A percentile compares a stretch with the other conserved stretches of the same genome.
Evolutionary conservation across 768 basidiomycete genomes (phyloP).

Genomic region (Termitomyces sp.): DNA sequence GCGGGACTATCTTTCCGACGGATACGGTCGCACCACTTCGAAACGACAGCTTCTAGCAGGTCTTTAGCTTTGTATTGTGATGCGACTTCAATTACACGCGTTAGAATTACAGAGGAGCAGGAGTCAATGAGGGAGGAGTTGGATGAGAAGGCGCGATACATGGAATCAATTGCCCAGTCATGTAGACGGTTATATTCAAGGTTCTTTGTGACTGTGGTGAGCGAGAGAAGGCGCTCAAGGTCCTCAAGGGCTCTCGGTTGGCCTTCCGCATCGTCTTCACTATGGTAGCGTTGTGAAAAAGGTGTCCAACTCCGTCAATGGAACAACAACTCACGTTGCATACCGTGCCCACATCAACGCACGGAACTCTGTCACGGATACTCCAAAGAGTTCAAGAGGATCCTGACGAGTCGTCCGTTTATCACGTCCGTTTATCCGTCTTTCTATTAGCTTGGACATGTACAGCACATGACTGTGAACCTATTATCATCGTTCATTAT

Average conservation of each 20-base stretch:
- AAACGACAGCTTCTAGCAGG: constrained; percentile 18
- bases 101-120: constrained; percentile 29
- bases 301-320: neutral
- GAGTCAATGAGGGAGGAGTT: constrained; percentile 22
- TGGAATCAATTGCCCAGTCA: constrained; percentile 35
- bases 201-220: constrained; percentile 43
- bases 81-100: constrained; percentile 23
- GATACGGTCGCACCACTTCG: constrained; percentile 27
- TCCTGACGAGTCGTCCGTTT: constrained; percentile 20
- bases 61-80: constrained; percentile 15
- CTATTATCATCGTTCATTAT: constrained; percentile 10
- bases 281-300: constrained; percentile 11
- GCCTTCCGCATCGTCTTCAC: constrained; percentile 39
- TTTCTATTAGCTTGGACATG: constrained; percentile 17
- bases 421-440: constrained; percentile 7
- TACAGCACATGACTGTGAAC: constrained; percentile 17
- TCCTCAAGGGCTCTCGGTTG: constrained; percentile 34
- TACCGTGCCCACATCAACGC: constrained; percentile 51
- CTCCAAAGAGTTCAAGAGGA: constrained; percentile 39
- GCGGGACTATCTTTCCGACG: constrained; percentile 24
- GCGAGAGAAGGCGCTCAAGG: constrained; percentile 34
- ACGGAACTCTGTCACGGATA: constrained; percentile 41
- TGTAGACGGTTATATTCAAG: constrained; percentile 42
- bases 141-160: constrained; percentile 22
- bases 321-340: constrained; percentile 35